These are phyloP conservation scores for Ogataea corticis DNA, from an alignment of 805 yeast genomes.

Conservation along the genomic window DNA sequence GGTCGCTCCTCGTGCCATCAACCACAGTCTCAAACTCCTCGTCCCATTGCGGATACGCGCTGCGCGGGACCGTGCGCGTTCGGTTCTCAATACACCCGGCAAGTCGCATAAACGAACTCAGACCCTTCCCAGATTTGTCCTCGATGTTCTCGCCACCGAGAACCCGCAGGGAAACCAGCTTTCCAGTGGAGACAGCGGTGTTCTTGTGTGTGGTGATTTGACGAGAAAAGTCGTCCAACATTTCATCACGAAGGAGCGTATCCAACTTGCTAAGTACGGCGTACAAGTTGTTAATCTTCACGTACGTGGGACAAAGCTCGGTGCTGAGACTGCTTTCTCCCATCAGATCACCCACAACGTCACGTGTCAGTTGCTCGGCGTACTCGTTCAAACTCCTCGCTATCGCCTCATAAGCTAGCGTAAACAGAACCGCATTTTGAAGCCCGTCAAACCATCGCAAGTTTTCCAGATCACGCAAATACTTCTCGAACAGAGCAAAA, in stretches of 20 bases:
- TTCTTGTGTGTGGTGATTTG: constrained; percentile 1
- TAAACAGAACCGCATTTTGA: constrained; percentile 16
- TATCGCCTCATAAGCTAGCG: constrained; percentile 15
- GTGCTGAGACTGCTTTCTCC: constrained; percentile 1
- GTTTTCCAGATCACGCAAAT: constrained; percentile 8
- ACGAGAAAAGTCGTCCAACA: constrained; percentile 14
- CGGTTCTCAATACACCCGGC: constrained; percentile 19
- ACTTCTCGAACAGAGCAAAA: constrained; percentile 16
- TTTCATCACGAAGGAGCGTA: constrained; percentile 18
- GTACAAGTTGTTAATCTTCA: constrained; percentile 22
- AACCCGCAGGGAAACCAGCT: constrained; percentile 16
- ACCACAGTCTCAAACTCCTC: constrained; percentile 23
- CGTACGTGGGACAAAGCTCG: constrained; percentile 11
- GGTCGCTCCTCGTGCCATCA: constrained; percentile 7
- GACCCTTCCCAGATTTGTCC: constrained; percentile 8
- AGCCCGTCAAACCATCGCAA: constrained; percentile 9
- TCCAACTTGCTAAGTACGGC: constrained; percentile 17
- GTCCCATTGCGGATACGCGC: constrained; percentile 21
- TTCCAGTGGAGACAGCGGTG: constrained; percentile 1
- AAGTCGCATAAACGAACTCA: constrained; percentile 18
- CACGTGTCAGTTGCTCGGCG: constrained; percentile 12
- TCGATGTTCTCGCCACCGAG: constrained; percentile 21
- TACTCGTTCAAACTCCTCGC: constrained; percentile 7
- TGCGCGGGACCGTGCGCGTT: constrained; percentile 17
- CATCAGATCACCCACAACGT: constrained; percentile 12